Evolutionary conservation across 805 yeast species (phyloP).

Genomic region (Cyberlindnera galapagoensis): DNA sequence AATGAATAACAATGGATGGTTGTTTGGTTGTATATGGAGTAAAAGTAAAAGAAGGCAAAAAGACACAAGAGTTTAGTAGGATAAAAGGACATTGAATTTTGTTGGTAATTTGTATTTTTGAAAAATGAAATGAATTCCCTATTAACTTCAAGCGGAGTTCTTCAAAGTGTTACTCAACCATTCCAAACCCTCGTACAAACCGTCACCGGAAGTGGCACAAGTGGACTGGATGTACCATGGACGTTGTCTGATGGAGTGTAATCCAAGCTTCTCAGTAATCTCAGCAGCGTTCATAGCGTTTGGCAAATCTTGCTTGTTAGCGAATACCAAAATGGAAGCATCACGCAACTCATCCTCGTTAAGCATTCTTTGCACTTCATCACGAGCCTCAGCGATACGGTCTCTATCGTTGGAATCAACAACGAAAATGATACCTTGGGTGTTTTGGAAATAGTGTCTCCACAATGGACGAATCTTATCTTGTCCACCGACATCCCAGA

Average conservation of each 20-base stretch:
- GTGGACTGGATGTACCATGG: conserved; percentile 99
- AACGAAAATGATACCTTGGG: conserved; percentile 96
- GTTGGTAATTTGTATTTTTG: no score
- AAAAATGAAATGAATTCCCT: no score
- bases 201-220: conserved; percentile 99
- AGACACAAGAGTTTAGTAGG: no score
- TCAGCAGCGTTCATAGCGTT: conserved; percentile 99
- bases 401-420: conserved; percentile 98
- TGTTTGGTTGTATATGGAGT: no score
- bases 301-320: conserved; percentile 98
- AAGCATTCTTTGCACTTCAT: conserved; percentile 96
- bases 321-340: conserved; percentile 90
- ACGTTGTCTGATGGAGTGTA: conserved; percentile 96
- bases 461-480: conserved; percentile 97
- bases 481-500: conserved; percentile 99
- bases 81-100: no score
- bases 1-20: no score
- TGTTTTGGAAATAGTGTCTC: conserved; percentile 98
- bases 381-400: conserved; percentile 96
- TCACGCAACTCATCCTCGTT: conserved; percentile 98
- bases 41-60: no score
- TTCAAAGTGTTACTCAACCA: conserved; percentile 92
- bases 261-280: conserved; percentile 93
- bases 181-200: conserved; percentile 95
- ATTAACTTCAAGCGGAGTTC: conserved; percentile 38